Base-by-base conservation (phyloP, 2,329 filamentous ascomycete species). In the Fusarium phyllophilum region DNA sequence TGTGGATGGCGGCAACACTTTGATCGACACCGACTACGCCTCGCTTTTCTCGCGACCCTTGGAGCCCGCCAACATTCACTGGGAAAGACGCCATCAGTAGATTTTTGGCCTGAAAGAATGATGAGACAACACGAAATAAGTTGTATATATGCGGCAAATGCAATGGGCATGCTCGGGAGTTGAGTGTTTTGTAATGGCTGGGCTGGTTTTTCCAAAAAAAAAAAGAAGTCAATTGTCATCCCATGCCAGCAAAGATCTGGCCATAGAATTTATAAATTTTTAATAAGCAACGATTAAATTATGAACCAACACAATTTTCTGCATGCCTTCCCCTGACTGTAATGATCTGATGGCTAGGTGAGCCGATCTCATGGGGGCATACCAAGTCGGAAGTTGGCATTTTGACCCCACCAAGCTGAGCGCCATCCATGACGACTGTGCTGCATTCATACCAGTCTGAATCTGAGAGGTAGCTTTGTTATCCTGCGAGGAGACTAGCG, bases 21-120 rank as follows among this genome's bases (percentile, higher is more conserved):
- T 96, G 42, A 88, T 93, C 51, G 92, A 85, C 61, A 93, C 91
- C 31, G 90, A 93, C 79, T 93, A 92, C 78, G 85, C 87, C 29
- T 92, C 90, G 74, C 86, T 95, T 46, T 95, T 95, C 83, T 93
- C 92, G 56, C 89, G 92, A 75, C 93, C 93, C 17, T 82, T 93
- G 58, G 89, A 92, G 81, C 92, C 92, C 46, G 92, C 92, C 51
- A 86, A 90, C 57, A 89, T 97, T 55, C 86, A 89, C 81, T 97
- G 93, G 90, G 93, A 97, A 86, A 88, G 87, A 81, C 87, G 93
- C 78, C 85, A 89, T 62, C 85, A 89, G 62, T 83, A 83, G 69
- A 75, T 34, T 29, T 29, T 59, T 26, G 41, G 44, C 48, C 39
- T 54, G 46, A 63, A 48, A 57, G 62, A 66, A 70, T 63, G 58